Evolutionary conservation across 768 basidiomycete genomes (phyloP).

Genomic region (Ramaria sp.): DNA sequence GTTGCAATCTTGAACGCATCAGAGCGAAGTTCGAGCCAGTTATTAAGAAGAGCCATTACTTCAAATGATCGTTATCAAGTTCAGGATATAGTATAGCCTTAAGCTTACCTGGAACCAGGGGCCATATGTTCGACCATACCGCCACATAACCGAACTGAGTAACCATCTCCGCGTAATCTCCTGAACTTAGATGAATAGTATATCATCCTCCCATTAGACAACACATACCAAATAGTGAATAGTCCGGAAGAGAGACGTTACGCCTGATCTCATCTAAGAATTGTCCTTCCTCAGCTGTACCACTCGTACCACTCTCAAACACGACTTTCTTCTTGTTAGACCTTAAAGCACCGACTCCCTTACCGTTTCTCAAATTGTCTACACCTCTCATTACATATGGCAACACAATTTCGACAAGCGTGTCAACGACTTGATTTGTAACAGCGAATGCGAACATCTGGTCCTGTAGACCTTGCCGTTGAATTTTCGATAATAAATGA

Average conservation of each 20-base stretch:
- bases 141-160: conserved; percentile 90
- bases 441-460: conserved; percentile 93
- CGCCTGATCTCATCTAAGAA: conserved; percentile 71
- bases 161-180: conserved; percentile 94
- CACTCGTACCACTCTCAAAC: conserved; percentile 53
- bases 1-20: conserved; percentile 94
- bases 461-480: conserved; percentile 47
- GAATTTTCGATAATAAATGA: background rate
- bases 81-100: background rate
- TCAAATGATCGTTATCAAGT: conserved; percentile 1
- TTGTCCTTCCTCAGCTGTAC: conserved; percentile 52
- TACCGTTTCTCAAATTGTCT: conserved; percentile 34
- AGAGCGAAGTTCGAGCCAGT: conserved; percentile 81
- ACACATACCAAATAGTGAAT: conserved; percentile 52
- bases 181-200: conserved; percentile 13
- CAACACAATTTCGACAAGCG: conserved; percentile 68
- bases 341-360: conserved; percentile 12
- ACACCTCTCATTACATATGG: conserved; percentile 66
- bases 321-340: conserved; percentile 53
- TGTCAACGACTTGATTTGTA: conserved; percentile 76
- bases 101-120: conserved; percentile 59
- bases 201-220: background rate
- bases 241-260: conserved; percentile 72
- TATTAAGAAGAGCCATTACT: conserved; percentile 85
- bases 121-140: conserved; percentile 92